Percentiles rank a stretch among this genome's conserved stretches.
Evolutionary conservation across 805 yeast species (phyloP).

Genomic region (Saccharomycopsis fermentans): DNA sequence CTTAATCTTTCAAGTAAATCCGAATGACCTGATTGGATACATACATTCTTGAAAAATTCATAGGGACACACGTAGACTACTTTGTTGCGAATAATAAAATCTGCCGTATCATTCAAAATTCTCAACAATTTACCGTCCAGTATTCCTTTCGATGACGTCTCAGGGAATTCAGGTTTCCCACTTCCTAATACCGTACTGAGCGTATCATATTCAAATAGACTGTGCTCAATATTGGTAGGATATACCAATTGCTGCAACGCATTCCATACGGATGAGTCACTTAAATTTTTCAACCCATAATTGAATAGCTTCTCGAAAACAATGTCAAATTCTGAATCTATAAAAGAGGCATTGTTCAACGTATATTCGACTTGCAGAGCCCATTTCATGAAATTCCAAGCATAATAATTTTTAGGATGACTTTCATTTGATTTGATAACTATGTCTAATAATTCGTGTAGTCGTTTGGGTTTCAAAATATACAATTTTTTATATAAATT

Average conservation of each 20-base stretch:
- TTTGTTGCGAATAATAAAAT: background rate
- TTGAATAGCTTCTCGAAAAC: background rate
- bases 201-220: background rate
- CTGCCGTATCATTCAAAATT: background rate
- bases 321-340: background rate
- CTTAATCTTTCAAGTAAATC: background rate
- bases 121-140: background rate
- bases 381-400: constrained; percentile 16
- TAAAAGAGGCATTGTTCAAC: background rate
- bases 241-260: background rate
- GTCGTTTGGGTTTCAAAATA: background rate
- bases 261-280: background rate
- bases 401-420: constrained; percentile 17
- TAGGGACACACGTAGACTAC: background rate
- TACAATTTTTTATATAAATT: constrained; percentile 20
- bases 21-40: background rate
- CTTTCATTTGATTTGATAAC: constrained; percentile 1
- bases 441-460: background rate
- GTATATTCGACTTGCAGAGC: background rate
- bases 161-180: background rate
- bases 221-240: background rate
- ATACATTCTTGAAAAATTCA: background rate
- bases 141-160: background rate
- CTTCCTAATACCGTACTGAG: background rate
- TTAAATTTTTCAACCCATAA: background rate